A percentile compares a stretch with the other conserved stretches of the same genome.
Conservation (phyloP, 2,329 filamentous ascomycete species). For the Sporothrix phasma region DNA sequence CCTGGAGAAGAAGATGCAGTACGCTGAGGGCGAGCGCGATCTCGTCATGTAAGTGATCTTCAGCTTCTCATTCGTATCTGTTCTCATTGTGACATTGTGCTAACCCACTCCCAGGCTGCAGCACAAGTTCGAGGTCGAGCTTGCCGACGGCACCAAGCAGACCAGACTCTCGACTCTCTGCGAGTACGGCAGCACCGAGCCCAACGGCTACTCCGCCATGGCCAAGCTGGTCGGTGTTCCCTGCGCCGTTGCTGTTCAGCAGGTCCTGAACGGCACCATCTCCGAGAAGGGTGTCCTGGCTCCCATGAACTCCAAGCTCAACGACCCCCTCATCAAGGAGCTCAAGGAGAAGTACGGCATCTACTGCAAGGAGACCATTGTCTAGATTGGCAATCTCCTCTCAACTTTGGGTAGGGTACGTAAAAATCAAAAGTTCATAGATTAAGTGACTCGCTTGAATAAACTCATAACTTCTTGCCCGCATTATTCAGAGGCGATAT, state of each 20-base stretch:
- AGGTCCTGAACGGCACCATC: constrained; percentile 56
- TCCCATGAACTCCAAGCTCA: constrained; percentile 55
- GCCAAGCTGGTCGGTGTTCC: constrained; percentile 67
- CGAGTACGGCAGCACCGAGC: constrained; percentile 55
- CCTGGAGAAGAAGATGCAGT: constrained; percentile 87
- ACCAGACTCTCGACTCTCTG: constrained; percentile 70
- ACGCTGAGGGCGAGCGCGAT: constrained; percentile 71
- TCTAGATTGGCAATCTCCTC: not conserved
- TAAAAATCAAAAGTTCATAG: not conserved
- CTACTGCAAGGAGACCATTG: constrained; percentile 20
- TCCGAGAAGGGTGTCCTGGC: constrained; percentile 55
- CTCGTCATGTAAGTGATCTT: constrained; percentile 47
- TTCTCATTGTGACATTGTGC: not conserved
- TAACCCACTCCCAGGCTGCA: constrained; percentile 43
- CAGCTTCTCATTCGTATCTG: not conserved
- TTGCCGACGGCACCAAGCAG: constrained; percentile 67
- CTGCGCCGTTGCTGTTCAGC: constrained; percentile 48
- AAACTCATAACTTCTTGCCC: not conserved
- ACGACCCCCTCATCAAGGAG: constrained; percentile 62
- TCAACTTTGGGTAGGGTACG: not conserved
- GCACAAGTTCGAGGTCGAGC: constrained; percentile 76
- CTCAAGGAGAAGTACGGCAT: constrained; percentile 46
- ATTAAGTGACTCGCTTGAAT: not conserved
- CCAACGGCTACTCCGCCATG: constrained; percentile 70
- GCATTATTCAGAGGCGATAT: too few relatives aligned